A percentile compares a stretch with the other conserved stretches of the same genome.
These are phyloP conservation scores for Trametes cubensis DNA, from an alignment of 768 basidiomycete genomes.

Conservation along the genomic window DNA sequence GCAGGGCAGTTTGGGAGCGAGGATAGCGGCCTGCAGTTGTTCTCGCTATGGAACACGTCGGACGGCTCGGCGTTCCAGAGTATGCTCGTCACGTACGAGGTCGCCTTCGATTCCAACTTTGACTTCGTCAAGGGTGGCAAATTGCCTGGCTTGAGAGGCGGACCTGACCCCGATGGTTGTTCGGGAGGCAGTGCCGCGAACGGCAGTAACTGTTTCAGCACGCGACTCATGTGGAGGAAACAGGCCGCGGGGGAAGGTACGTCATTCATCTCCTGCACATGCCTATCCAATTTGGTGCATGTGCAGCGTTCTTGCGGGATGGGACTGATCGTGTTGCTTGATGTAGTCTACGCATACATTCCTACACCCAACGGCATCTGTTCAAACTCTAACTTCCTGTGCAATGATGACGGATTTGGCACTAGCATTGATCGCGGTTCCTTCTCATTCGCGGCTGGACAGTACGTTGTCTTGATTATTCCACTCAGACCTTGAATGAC, in stretches of 20 bases:
- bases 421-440: constrained; percentile 71
- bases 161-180: constrained; percentile 62
- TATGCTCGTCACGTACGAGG: constrained; percentile 75
- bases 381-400: constrained; percentile 53
- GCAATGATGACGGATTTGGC: constrained; percentile 73
- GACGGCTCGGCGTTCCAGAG: constrained; percentile 59
- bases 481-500: background rate
- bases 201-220: constrained; percentile 72
- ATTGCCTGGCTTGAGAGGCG: constrained; percentile 76
- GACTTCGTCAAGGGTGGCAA: constrained; percentile 79
- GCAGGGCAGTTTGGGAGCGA: constrained; percentile 59
- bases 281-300: too few species aligned
- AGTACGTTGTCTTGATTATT: constrained; percentile 47
- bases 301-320: background rate
- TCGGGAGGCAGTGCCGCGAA: constrained; percentile 67
- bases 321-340: background rate
- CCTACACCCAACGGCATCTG: constrained; percentile 66
- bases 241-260: constrained; percentile 69
- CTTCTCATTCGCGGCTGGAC: constrained; percentile 62
- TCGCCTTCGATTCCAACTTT: constrained; percentile 68
- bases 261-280: constrained; percentile 23
- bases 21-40: constrained; percentile 69
- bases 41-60: constrained; percentile 66
- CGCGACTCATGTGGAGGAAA: constrained; percentile 76
- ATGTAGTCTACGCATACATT: constrained; percentile 79